Base-by-base conservation (phyloP, 179 eudicot genomes). In the Patellifolia procumbens region DNA sequence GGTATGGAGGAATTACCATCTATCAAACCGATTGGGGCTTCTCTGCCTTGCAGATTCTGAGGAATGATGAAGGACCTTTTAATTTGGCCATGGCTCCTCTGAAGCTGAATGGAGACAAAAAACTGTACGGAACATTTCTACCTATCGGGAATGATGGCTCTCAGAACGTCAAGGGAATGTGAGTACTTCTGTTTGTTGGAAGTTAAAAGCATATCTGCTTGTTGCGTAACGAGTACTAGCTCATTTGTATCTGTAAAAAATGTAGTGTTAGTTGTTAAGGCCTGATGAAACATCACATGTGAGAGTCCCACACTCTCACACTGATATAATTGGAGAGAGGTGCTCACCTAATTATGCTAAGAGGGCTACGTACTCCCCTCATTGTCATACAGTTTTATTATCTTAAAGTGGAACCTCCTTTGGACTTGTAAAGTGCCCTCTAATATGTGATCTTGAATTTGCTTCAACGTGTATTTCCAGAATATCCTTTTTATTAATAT, bases 11-110 rank as follows among this genome's bases (percentile, higher is more conserved):
- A 56, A 72, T 95, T 79, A 95, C 99, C 60, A 88, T 95, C 79
- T 95, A 95, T 80, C 98, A 95, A 81, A 95, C 99, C 6, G 99
- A 95, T 83, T 95, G 98, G 99, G 91, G 98, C 65, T 74, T 93
- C 61, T 93, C 99, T 5, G 89, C 98, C 72, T 82, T 95, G 69
- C 99, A 95, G 85, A 48, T 95, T 74, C 78, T 88, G 56, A 95
- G 88, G 83, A 89, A 95, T 68, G 97, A 70, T 70, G 96, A 91
- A 86, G 99, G 99, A 15, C 99, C 99, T 52, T 95, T 93, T 75
- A 95, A 95, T 88, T 85, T 95, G 91, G 93, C 99, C 46, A 78
- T 95, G 92, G 98, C 99, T 78, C 99, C 89, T 75, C 74, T 95
- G 56, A 68, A 91, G 83, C 29, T 85, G 70, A 90, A 83, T 53